Percentiles rank a stretch among this genome's conserved stretches.
phyloP scores from a whole-genome alignment of 495 filamentous ascomycete species.

The Podospora tetraspora region DNA sequence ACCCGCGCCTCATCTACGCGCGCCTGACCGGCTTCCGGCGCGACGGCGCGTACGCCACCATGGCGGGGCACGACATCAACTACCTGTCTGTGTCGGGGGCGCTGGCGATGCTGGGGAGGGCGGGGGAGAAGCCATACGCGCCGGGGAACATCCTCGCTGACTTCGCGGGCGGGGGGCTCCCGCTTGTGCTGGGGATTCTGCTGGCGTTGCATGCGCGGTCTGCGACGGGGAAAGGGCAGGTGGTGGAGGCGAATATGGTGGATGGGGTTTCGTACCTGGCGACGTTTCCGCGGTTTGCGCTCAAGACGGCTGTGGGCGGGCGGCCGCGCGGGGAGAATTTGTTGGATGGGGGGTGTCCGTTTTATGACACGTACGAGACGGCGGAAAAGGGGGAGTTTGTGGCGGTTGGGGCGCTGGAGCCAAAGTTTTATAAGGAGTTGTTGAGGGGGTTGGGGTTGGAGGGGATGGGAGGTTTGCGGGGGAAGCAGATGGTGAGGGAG shows the following conservation, averaged over 20 bases:
- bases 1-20: conserved; percentile 74
- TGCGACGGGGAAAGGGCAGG: conserved; percentile 66
- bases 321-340: conserved; percentile 65
- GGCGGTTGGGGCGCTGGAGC: conserved; percentile 87
- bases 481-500: conserved; percentile 45
- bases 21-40: conserved; percentile 86
- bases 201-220: conserved; percentile 52
- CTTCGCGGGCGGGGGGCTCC: conserved; percentile 85
- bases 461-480: conserved; percentile 44
- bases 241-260: conserved; percentile 96
- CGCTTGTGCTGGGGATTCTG: conserved; percentile 65
- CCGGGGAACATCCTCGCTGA: conserved; percentile 83
- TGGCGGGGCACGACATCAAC: conserved; percentile 98
- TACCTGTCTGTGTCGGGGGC: conserved; percentile 87
- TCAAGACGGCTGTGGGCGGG: conserved; percentile 55
- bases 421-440: conserved; percentile 70
- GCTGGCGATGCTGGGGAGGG: conserved; percentile 66
- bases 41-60: conserved; percentile 74
- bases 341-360: conserved; percentile 80
- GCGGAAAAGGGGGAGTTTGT: conserved; percentile 68
- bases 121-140: conserved; percentile 62
- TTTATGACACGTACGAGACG: conserved; percentile 83
- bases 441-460: conserved; percentile 59
- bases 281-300: conserved; percentile 63
- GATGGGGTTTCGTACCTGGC: conserved; percentile 77